Evolutionary conservation across 805 yeast genomes (phyloP), one percentile per base, ranked within the genome.

Genomic region (Lipomyces japonicus): DNA sequence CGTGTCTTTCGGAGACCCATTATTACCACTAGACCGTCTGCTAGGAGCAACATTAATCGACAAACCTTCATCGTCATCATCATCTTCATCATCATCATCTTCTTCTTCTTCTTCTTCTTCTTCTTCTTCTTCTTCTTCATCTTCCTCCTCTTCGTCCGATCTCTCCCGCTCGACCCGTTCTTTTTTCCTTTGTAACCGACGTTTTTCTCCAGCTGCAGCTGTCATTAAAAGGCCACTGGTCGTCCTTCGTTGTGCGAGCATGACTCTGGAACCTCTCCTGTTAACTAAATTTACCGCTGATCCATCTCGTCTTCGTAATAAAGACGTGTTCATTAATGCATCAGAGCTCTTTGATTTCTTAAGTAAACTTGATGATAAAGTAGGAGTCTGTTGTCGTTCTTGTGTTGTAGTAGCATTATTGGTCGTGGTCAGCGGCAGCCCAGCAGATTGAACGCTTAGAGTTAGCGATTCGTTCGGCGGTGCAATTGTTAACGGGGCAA

Each of bases 301-400:
- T 18, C 47, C 45, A 21, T 23, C 46, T 2, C 44, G 30, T 22
- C 51, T 26, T 16, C 54, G 43, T 26, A 44, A 25, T 18, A n/a
- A 18, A 21, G n/a, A 44, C 41, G 21, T 42, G 46, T n/a, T 12
- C 34, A 40, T 23, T 21, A 54, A 32, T 39, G 54, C 25, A 28
- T 54, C 58, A 12, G 57, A n/a, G 40, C 55, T 50, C 47, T 49
- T 49, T 21, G 42, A 24, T 38, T 32, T 57, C 48, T 51, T 50
- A 24, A 48, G 23, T 21, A 18, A 6, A 5, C n/a, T n/a, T n/a
- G n/a, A n/a, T n/a, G n/a, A n/a, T n/a, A n/a, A n/a, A n/a, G n/a
- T n/a, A n/a, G n/a, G n/a, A n/a, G 32, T 10, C 32, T 28, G 32
- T 28, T 14, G 12, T 28, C 32, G 12, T 14, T 10, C 14, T 32